phyloP scores from a whole-genome alignment of 371 early-diverging fungal genomes.

The Mucor racemosus region DNA sequence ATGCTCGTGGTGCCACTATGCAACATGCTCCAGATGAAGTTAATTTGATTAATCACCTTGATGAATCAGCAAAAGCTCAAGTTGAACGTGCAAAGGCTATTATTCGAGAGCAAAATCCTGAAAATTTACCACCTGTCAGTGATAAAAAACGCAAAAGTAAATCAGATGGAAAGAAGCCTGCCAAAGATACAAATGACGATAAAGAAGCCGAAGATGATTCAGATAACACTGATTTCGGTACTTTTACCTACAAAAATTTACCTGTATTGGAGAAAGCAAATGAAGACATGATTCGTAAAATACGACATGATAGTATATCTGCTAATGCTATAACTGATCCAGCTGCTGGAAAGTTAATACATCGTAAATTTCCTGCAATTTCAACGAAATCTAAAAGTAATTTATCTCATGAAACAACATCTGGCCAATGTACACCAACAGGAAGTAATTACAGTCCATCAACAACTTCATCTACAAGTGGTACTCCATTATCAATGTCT shows the following conservation, averaged over 20 bases:
- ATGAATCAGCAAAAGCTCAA: slow-evolving; percentile 36
- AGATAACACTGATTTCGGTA: slow-evolving; percentile 82
- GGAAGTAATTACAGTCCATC: slow-evolving; percentile 10
- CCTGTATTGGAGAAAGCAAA: slow-evolving; percentile 89
- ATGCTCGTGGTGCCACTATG: slow-evolving; percentile 81
- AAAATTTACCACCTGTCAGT: slow-evolving; percentile 22
- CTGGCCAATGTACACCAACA: slow-evolving; percentile 21
- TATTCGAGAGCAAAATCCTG: slow-evolving; percentile 50
- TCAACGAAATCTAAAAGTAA: slow-evolving; percentile 12
- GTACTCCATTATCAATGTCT: slow-evolving; percentile 30
- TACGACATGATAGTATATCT: slow-evolving; percentile 56
- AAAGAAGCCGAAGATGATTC: slow-evolving; percentile 14
- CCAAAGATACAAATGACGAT: neutral
- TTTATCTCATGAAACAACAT: slow-evolving; percentile 6
- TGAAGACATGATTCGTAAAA: slow-evolving; percentile 74
- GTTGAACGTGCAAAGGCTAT: slow-evolving; percentile 50
- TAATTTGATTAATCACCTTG: neutral
- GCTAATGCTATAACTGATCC: slow-evolving; percentile 21
- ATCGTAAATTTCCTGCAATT: slow-evolving; percentile 18
- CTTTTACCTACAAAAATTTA: slow-evolving; percentile 91
- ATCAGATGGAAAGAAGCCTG: slow-evolving; percentile 2
- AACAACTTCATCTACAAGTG: slow-evolving; percentile 19
- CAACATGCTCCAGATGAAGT: slow-evolving; percentile 42
- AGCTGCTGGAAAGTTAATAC: slow-evolving; percentile 10
- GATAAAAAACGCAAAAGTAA: neutral